Evolutionary conservation across 1,284 basidiomycete genomes (phyloP).

Genomic region (Schizophyllum commune): DNA sequence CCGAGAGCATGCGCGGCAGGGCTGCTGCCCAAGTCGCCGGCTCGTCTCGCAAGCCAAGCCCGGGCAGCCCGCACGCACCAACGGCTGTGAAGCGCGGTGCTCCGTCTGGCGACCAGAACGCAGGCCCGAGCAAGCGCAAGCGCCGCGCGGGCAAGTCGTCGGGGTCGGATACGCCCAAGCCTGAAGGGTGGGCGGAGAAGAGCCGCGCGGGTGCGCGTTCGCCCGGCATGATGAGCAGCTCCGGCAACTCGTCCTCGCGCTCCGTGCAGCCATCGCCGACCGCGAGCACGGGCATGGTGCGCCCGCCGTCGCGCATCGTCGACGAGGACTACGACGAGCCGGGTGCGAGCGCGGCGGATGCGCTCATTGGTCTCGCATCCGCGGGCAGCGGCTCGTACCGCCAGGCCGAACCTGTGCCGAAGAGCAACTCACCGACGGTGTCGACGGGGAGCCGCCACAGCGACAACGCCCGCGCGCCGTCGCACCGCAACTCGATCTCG

Average conservation of each 20-base stretch:
- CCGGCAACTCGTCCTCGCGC: conserved; percentile 47
- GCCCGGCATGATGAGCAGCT: conserved; percentile 27
- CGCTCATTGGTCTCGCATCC: conserved; percentile 51
- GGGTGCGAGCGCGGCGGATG: conserved; percentile 49
- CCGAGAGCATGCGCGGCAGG: neutral
- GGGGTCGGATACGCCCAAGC: neutral
- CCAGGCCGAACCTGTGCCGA: conserved; percentile 25
- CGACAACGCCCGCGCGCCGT: conserved; percentile 36
- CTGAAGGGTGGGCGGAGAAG: conserved; percentile 26
- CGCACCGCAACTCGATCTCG: conserved; percentile 50
- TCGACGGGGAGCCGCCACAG: conserved; percentile 45
- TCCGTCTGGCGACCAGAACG: neutral
- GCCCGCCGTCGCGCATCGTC: conserved; percentile 53
- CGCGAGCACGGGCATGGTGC: conserved; percentile 36
- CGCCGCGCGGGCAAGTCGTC: conserved; percentile 6
- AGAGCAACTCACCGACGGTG: conserved; percentile 42
- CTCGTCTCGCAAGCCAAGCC: neutral
- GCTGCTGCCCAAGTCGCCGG: too few species aligned
- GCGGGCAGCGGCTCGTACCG: conserved; percentile 19
- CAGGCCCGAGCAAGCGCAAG: neutral
- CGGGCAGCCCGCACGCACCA: neutral
- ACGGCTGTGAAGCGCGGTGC: neutral
- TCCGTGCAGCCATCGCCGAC: conserved; percentile 60
- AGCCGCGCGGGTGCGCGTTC: conserved; percentile 7
- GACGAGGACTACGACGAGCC: conserved; percentile 80